phyloP scores from a whole-genome alignment of 345 rosid species.

The Aquilaria yunnanensis region DNA sequence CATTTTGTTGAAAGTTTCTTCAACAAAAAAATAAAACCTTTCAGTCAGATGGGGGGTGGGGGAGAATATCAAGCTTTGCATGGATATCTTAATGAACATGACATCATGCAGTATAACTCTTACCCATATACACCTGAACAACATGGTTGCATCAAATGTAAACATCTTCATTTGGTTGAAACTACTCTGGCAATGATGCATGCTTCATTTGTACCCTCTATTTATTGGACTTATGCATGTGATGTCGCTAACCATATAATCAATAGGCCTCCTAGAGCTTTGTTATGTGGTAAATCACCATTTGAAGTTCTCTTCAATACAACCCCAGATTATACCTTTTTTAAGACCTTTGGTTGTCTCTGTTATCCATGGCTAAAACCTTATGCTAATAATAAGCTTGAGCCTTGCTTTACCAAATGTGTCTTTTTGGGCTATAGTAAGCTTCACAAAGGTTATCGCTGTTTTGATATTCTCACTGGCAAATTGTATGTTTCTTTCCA shows the following conservation, averaged over 20 bases:
- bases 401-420: background rate
- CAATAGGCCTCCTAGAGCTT: background rate
- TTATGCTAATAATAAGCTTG: background rate
- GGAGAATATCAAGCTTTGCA: too few relatives aligned
- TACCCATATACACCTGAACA: background rate
- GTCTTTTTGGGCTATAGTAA: background rate
- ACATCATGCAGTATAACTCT: background rate
- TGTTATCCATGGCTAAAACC: background rate
- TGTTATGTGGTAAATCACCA: background rate
- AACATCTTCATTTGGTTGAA: background rate
- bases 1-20: too few relatives aligned
- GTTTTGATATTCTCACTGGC: too few relatives aligned
- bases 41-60: too few relatives aligned
- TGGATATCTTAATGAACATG: too few relatives aligned
- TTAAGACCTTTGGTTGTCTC: background rate
- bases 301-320: background rate
- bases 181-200: background rate
- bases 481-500: too few relatives aligned
- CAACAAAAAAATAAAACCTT: too few relatives aligned
- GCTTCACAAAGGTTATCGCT: too few relatives aligned
- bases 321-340: background rate
- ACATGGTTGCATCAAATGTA: background rate
- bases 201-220: background rate
- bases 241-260: background rate
- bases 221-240: background rate